Conservation (phyloP, 1,284 basidiomycete species). For the Pseudozyma pruni region DNA sequence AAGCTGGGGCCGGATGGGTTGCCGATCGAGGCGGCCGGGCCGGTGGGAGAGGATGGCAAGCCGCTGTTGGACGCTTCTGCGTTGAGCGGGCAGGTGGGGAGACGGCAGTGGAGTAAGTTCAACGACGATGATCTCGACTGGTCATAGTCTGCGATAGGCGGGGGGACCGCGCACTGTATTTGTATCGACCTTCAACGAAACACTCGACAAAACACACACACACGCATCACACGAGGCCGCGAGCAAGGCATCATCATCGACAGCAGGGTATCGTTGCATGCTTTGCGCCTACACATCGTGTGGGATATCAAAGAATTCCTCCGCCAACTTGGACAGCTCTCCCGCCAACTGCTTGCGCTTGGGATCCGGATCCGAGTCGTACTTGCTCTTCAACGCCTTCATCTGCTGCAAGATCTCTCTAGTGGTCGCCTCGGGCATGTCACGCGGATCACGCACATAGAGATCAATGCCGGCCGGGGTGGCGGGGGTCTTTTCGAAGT, state of each 20-base stretch:
- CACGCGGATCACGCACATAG: conserved; percentile 38
- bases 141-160: conserved; percentile 34
- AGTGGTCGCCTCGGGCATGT: conserved; percentile 32
- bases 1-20: conserved; percentile 41
- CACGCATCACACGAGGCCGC: background rate
- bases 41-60: conserved; percentile 28
- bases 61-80: conserved; percentile 30
- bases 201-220: conserved; percentile 3
- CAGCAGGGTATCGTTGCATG: conserved; percentile 1
- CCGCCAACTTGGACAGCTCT: conserved; percentile 34
- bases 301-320: conserved; percentile 32
- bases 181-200: no score
- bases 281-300: conserved; percentile 23
- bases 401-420: conserved; percentile 27
- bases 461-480: conserved; percentile 46
- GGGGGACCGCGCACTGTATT: conserved; percentile 5
- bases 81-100: background rate
- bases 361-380: conserved; percentile 18
- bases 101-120: conserved; percentile 38
- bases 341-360: conserved; percentile 26
- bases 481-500: conserved; percentile 48
- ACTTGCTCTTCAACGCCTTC: conserved; percentile 25
- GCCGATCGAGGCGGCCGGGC: conserved; percentile 22
- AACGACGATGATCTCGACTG: conserved; percentile 63
- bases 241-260: conserved; percentile 8